Percentiles rank a stretch among this genome's conserved stretches.
These are phyloP conservation scores for Aspergillus quadrilineatus DNA, from an alignment of 2,329 filamentous ascomycete species.

Conservation along the genomic window DNA sequence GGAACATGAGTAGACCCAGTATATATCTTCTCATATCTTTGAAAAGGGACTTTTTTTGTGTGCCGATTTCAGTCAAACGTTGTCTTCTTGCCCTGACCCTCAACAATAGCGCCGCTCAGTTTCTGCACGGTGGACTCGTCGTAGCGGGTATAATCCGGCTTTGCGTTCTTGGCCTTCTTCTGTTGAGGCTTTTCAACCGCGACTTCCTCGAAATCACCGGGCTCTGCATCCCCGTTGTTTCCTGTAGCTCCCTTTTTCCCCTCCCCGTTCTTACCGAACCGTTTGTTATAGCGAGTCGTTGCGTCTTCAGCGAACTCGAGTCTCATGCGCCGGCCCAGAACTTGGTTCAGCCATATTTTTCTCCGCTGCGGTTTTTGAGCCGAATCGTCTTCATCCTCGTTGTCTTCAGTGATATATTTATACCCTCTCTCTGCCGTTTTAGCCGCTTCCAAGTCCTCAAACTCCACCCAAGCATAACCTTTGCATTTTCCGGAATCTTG, in stretches of 20 bases:
- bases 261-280: conserved; percentile 73
- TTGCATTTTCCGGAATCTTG: conserved; percentile 98
- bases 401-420: conserved; percentile 59
- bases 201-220: conserved; percentile 19
- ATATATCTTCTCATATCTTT: too few relatives aligned
- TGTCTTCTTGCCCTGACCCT: conserved; percentile 74
- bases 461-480: conserved; percentile 93
- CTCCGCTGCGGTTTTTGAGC: conserved; percentile 48
- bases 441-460: conserved; percentile 74
- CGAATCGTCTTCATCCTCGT: conserved; percentile 50
- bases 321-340: conserved; percentile 76
- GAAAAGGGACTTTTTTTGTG: too few relatives aligned
- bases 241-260: conserved; percentile 25
- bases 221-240: conserved; percentile 9
- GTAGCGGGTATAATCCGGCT: conserved; percentile 46
- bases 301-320: conserved; percentile 94
- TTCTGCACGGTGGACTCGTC: conserved; percentile 57
- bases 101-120: conserved; percentile 76
- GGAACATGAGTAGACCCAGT: too few relatives aligned
- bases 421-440: conserved; percentile 78
- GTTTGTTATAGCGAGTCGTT: conserved; percentile 85
- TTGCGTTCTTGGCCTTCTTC: conserved; percentile 26
- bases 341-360: conserved; percentile 78
- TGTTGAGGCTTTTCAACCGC: conserved; percentile 22
- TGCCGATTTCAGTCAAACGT: conserved; percentile 64